Percentiles rank a stretch among this genome's conserved stretches.
These are phyloP conservation scores for Coprinopsis marcescibilis DNA, from an alignment of 768 basidiomycete species.

Conservation along the genomic window DNA sequence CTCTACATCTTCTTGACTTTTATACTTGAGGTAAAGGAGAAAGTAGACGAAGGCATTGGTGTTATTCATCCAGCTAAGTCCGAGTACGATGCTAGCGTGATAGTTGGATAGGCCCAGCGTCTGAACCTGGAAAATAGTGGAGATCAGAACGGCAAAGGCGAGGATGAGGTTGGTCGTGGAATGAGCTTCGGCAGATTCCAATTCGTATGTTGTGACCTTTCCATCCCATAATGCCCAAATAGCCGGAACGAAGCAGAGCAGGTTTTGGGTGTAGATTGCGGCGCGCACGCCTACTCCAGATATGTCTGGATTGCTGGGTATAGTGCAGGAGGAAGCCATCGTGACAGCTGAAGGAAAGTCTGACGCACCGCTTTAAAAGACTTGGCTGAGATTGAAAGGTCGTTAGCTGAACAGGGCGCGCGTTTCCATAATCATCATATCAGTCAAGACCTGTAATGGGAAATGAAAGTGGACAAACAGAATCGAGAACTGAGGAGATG, in stretches of 20 bases:
- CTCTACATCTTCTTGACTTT: background rate
- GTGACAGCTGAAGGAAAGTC: too few species aligned
- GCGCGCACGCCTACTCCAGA: background rate
- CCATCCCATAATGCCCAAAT: slow-evolving; percentile 7
- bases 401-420: too few species aligned
- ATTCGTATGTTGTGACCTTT: background rate
- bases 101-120: slow-evolving; percentile 16
- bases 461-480: too few species aligned
- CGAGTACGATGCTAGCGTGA: slow-evolving; percentile 21
- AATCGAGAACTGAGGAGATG: too few species aligned
- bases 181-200: slow-evolving; percentile 5
- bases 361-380: too few species aligned
- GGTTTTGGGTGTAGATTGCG: background rate
- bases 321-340: background rate
- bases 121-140: slow-evolving; percentile 18
- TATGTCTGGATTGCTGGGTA: background rate
- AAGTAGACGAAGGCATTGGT: background rate
- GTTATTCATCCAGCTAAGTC: slow-evolving; percentile 14
- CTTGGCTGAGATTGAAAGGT: too few species aligned
- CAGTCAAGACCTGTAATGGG: too few species aligned
- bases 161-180: slow-evolving; percentile 5
- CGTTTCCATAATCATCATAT: too few species aligned
- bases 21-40: slow-evolving; percentile 10
- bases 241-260: background rate
- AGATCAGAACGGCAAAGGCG: slow-evolving; percentile 16